These are phyloP conservation scores for Magnusiomyces magnusii DNA, from an alignment of 1,139 yeast genomes.

Conservation along the genomic window DNA sequence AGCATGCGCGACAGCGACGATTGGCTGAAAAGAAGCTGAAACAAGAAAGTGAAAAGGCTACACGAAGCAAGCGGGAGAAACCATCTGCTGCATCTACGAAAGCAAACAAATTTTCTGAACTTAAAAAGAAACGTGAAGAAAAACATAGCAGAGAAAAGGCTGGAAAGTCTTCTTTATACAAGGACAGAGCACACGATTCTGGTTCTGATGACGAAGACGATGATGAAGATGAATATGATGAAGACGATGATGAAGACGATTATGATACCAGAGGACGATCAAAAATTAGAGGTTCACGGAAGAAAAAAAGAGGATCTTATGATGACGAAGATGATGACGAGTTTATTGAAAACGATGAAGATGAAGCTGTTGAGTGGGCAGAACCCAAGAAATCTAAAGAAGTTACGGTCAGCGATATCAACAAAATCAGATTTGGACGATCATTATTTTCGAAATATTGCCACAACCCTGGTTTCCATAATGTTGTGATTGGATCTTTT, in stretches of 20 bases:
- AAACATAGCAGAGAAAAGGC: constrained; percentile 34
- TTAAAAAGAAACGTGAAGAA: constrained; percentile 76
- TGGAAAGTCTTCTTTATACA: constrained; percentile 18
- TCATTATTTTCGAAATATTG: constrained; percentile 64
- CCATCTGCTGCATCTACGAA: constrained; percentile 36
- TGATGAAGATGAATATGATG: constrained; percentile 18
- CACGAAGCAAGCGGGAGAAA: constrained; percentile 25
- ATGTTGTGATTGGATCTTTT: constrained; percentile 60
- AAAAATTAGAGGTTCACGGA: constrained; percentile 18
- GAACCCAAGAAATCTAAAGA: constrained; percentile 34
- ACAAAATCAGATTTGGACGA: constrained; percentile 69
- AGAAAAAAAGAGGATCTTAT: constrained; percentile 26
- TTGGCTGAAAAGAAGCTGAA: constrained; percentile 35
- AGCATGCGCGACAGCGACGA: constrained; percentile 60
- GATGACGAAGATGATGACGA: constrained; percentile 23
- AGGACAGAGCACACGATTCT: constrained; percentile 18
- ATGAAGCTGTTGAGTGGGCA: constrained; percentile 45
- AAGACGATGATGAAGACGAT: background rate
- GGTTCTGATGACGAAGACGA: constrained; percentile 26
- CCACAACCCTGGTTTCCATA: constrained; percentile 74
- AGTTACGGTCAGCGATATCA: constrained; percentile 52
- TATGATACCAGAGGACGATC: constrained; percentile 14
- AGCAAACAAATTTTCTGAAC: constrained; percentile 63
- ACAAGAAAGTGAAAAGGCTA: constrained; percentile 29
- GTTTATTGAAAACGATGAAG: constrained; percentile 24